Evolutionary conservation across 2,329 filamentous ascomycete species (phyloP), one percentile per base, ranked within the genome.

Genomic region (Aspergillus sp.): DNA sequence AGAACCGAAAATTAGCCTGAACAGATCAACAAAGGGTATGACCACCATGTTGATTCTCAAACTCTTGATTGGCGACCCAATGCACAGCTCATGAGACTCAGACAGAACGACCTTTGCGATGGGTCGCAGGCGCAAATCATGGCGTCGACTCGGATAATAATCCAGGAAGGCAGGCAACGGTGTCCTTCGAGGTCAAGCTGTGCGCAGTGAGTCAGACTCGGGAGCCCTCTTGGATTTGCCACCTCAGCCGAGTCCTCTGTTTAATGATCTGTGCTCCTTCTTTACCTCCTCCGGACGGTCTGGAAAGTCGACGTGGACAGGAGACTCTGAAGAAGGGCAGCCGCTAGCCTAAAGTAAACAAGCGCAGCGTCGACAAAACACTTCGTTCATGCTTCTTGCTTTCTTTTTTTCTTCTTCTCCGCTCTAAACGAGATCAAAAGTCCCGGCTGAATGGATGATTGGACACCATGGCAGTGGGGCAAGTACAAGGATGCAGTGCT

Each of bases 401-500:
- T 48, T 54, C 30, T 60, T 54, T 50, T 57, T 61, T 55, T 52
- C 60, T 31, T 41, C 45, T 64, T 61, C 60, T 59, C 61, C 62
- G 49, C 55, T 45, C 49, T 58, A 50, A 52, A 51, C 51, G 50
- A 51, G 55, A 53, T 55, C 31, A 51, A 57, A 60, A 60, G 66
- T 64, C 53, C 66, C 66, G 49, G 60, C 22, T 67, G 58, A 60
- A 55, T 62, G 61, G 61, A 52, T 64, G 41, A 65, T 61, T 68
- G 67, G 65, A 56, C 56, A 43, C 43, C 65, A 53, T 25, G 15
- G 5, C 25, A 49, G 71, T 74, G 72, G 72, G 69, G 68, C 64
- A 54, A 30, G 47, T 60, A 51, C 68, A 66, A 67, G 64, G 66
- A 69, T 72, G 55, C 64, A 67, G 66, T 74, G 72, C 71, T 72